Evolutionary conservation across 805 yeast genomes (phyloP).

Genomic region (Yarrowia sp.): DNA sequence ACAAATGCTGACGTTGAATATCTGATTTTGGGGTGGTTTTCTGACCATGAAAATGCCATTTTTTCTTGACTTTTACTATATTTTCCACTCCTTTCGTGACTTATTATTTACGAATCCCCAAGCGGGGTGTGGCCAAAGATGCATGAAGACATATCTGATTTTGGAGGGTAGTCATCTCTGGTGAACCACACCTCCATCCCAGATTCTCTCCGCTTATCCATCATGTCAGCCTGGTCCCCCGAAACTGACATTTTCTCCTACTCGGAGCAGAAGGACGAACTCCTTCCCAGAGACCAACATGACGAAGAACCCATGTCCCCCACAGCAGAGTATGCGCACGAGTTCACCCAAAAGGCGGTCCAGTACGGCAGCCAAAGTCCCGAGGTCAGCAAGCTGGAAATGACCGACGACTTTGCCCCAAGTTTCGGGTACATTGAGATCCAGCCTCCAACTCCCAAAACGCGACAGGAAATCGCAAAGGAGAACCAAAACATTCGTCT

Average conservation of each 20-base stretch:
- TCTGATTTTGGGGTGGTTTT: too few relatives aligned
- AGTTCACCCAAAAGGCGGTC: neutral
- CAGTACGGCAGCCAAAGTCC: neutral
- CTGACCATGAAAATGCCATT: too few relatives aligned
- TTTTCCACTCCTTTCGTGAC: neutral
- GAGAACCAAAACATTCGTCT: neutral
- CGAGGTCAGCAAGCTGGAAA: neutral
- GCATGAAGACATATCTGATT: neutral
- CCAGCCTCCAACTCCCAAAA: neutral
- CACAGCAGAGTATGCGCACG: constrained; percentile 3
- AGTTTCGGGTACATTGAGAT: neutral
- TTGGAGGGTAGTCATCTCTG: too few relatives aligned
- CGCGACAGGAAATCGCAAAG: neutral
- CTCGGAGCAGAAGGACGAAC: neutral
- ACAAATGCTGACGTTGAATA: too few relatives aligned
- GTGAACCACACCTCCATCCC: too few relatives aligned
- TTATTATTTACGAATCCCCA: too few relatives aligned
- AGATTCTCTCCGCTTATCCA: neutral
- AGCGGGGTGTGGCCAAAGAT: neutral
- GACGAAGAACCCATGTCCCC: constrained; percentile 6
- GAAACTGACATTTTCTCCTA: neutral
- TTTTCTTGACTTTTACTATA: too few relatives aligned
- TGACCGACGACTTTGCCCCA: neutral
- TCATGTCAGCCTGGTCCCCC: constrained; percentile 1
- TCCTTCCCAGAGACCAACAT: neutral